Percentiles rank a stretch among this genome's conserved stretches.
Conservation (phyloP, 176 grass and related monocot genomes). For the Musa acuminata region DNA sequence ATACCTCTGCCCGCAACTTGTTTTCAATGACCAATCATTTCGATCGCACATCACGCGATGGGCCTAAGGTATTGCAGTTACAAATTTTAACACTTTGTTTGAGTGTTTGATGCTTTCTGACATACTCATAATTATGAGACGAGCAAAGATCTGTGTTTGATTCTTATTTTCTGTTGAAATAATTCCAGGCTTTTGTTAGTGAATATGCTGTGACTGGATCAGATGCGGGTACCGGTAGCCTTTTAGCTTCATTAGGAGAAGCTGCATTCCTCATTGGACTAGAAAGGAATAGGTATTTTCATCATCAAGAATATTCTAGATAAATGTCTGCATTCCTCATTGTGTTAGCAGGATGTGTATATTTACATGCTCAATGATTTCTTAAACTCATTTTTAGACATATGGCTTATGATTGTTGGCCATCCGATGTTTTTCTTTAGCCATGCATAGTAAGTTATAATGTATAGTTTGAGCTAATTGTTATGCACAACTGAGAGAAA, state of each 20-base stretch:
- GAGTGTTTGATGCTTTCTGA: background rate
- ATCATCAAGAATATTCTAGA: background rate
- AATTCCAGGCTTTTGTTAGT: slow-evolving; percentile 71
- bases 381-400: background rate
- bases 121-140: slow-evolving; percentile 8
- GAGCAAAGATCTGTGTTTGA: background rate
- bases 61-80: slow-evolving; percentile 58
- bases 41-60: slow-evolving; percentile 46
- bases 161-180: slow-evolving; percentile 2
- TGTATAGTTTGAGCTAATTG: background rate
- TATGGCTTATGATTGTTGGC: background rate
- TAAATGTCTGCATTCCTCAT: background rate
- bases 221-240: slow-evolving; percentile 62
- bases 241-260: slow-evolving; percentile 70
- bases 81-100: slow-evolving; percentile 9
- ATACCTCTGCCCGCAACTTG: slow-evolving; percentile 59
- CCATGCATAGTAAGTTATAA: background rate
- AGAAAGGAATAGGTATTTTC: slow-evolving; percentile 68
- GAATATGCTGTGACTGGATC: slow-evolving; percentile 61
- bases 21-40: slow-evolving; percentile 64
- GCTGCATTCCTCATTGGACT: slow-evolving; percentile 78
- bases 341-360: background rate
- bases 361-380: background rate
- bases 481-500: background rate
- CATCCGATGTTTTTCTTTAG: background rate